Evolutionary conservation across 1,284 basidiomycete genomes (phyloP), one percentile per base, ranked within the genome.

Genomic region (Anthracocystis walkeri): DNA sequence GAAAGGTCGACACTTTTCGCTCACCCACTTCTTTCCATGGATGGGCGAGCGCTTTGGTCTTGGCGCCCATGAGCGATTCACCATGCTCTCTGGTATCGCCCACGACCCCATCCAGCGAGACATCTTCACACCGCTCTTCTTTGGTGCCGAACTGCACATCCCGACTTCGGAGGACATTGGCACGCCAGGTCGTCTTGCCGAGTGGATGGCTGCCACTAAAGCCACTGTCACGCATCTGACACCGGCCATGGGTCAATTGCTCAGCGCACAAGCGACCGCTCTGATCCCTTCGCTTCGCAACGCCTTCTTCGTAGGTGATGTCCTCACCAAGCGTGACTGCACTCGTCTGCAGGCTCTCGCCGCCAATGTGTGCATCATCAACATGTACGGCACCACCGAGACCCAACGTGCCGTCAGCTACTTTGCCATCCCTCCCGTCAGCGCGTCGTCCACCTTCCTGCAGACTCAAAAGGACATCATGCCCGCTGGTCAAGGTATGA

Each of bases 1-100:
- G 51, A 90, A 91, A 80, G 97, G 97, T 0, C 88, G 97, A 50
- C 97, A 99, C 86, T 97, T 93, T 86, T 94, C 92, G 77, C 88
- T 99, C 77, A 99, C 97, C 0, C 97, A 99, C 86, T 99, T 99
- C 89, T 99, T 99, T 90, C 96, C 96, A 3, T 99, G 97, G 97
- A 99, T 99, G 97, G 92, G 92, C 21, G 87, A 94, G 84, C 88
- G 91, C 20, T 99, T 99, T 85, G 91, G 89, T 3, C 87, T 99
- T 48, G 88, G 88, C 44, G 88, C 90, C 61, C 87, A 89, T 29
- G 94, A 93, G 67, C 93, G 91, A 86, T 99, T 97, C 84, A 99
- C 97, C 1, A 99, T 99, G 97, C 89, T 99, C 27, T 96, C 94
- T 81, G 97, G 97, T 42, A 99, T 99, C 68, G 97, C 97, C 11